Base-by-base conservation (phyloP, 306 rosid species). In the Glycine latifolia region DNA sequence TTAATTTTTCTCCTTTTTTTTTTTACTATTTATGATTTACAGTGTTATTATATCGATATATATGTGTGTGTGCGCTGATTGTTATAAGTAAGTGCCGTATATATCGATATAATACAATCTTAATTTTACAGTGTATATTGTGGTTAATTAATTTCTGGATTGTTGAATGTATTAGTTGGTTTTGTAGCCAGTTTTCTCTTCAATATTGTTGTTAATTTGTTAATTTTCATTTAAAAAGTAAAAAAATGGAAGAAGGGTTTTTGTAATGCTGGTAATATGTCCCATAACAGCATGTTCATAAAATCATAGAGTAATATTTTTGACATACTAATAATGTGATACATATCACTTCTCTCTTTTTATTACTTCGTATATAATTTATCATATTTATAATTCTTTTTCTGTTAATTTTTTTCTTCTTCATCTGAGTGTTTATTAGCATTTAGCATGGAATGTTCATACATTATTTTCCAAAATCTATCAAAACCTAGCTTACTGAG, bases 141-240 rank as follows among this genome's bases (percentile, higher is more conserved):
- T 55, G 54, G 53, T 72, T 73, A 35, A 35, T n/a, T 66, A 63
- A n/a, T n/a, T n/a, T n/a, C 41, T 65, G 35, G 84, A 73, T 65
- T 63, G 54, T 68, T 5, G 63, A 55, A 20, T 55, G 60, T 26
- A 79, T 58, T 59, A 49, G 55, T 7, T 71, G 61, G 77, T 47
- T 54, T 43, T 53, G 2, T 44, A 13, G 41, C 61, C 41, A 31
- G 41, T 31, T 79, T 46, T 71, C 2, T 41, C 26, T 8, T 16
- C 14, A 26, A 3, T 17, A 39, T 48, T 62, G 3, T 59, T 55
- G 3, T 59, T 26, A 26, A 26, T 26, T 55, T 17, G 35, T 58
- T 58, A 58, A 41, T 41, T 49, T 60, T 12, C 43, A 8, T n/a
- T 39, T 14, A 69, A 68, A 31, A 58, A 39, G 67, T 78, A 26